Percentiles rank a stretch among this genome's conserved stretches.
These are phyloP conservation scores for Nothomitra cinnamomea DNA, from an alignment of 2,329 filamentous ascomycete genomes.

Conservation along the genomic window DNA sequence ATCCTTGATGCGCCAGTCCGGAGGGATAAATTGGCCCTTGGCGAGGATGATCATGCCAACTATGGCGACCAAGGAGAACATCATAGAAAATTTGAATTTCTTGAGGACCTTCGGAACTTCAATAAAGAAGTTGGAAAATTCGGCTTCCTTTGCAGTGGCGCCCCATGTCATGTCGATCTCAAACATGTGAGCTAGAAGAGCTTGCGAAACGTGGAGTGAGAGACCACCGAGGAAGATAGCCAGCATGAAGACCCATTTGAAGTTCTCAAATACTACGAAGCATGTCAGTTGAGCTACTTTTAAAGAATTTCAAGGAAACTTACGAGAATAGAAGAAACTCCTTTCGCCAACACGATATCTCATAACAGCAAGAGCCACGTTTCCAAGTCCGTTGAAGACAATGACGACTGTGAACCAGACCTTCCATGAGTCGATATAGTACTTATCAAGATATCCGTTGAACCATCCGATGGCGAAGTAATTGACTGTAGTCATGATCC, in stretches of 20 bases:
- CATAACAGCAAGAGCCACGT: constrained; percentile 54
- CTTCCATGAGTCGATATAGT: constrained; percentile 63
- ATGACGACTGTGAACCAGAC: constrained; percentile 69
- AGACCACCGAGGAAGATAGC: constrained; percentile 72
- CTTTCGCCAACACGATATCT: constrained; percentile 53
- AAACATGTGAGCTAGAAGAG: constrained; percentile 67
- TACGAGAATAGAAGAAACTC: constrained; percentile 34
- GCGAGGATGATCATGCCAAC: constrained; percentile 47
- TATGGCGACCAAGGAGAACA: constrained; percentile 41
- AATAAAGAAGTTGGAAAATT: constrained; percentile 70
- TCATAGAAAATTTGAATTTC: constrained; percentile 59
- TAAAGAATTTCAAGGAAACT: constrained; percentile 20
- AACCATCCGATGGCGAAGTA: constrained; percentile 65
- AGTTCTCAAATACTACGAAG: constrained; percentile 24
- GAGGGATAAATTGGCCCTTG: constrained; percentile 44
- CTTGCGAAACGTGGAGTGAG: constrained; percentile 64
- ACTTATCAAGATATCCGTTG: constrained; percentile 62
- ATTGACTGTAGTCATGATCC: constrained; percentile 55
- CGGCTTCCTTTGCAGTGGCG: constrained; percentile 66
- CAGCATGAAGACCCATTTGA: constrained; percentile 59
- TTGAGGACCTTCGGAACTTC: constrained; percentile 65
- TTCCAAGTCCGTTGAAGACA: constrained; percentile 60
- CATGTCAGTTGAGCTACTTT: constrained; percentile 19
- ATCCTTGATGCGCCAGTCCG: constrained; percentile 48
- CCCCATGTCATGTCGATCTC: constrained; percentile 78